A percentile compares a stretch with the other conserved stretches of the same genome.
phyloP scores from a whole-genome alignment of 495 filamentous ascomycete species.

The Aspergillus avenaceus region DNA sequence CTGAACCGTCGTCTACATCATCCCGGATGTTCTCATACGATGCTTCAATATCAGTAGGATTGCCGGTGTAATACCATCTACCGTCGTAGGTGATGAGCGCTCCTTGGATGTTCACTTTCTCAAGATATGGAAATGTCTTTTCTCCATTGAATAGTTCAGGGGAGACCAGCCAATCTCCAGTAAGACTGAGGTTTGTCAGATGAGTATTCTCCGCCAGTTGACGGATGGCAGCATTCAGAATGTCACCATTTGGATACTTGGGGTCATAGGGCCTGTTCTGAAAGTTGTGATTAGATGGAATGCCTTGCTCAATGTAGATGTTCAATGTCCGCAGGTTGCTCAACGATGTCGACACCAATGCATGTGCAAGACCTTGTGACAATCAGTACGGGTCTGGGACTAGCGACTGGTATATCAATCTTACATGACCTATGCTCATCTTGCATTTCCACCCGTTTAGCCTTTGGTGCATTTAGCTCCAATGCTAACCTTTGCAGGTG shows the following conservation, averaged over 20 bases:
- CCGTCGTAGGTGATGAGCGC: conserved; percentile 6
- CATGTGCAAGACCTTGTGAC: not conserved
- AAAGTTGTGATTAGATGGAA: conserved; percentile 3
- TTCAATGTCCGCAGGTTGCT: not conserved
- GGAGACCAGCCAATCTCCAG: not conserved
- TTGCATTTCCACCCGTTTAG: not conserved
- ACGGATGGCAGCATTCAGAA: not conserved
- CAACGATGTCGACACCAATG: not conserved
- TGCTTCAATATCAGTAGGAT: not conserved
- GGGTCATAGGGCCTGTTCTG: not conserved
- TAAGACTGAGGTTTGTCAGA: not conserved
- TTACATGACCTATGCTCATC: not conserved
- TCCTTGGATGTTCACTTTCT: not conserved
- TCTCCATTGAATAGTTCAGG: not conserved
- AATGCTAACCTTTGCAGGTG: not conserved
- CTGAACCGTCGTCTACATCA: not conserved
- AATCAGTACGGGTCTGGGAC: not conserved
- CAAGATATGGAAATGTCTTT: conserved; percentile 1
- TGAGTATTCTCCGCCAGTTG: not conserved
- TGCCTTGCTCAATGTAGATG: not conserved
- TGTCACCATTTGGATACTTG: not conserved
- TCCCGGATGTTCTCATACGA: not conserved
- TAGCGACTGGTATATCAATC: not conserved
- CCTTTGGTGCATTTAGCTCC: not conserved
- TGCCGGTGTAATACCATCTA: conserved; percentile 9